Evolutionary conservation across 768 basidiomycete genomes (phyloP), one percentile per base, ranked within the genome.

Genomic region (Termitomyces titanicus): DNA sequence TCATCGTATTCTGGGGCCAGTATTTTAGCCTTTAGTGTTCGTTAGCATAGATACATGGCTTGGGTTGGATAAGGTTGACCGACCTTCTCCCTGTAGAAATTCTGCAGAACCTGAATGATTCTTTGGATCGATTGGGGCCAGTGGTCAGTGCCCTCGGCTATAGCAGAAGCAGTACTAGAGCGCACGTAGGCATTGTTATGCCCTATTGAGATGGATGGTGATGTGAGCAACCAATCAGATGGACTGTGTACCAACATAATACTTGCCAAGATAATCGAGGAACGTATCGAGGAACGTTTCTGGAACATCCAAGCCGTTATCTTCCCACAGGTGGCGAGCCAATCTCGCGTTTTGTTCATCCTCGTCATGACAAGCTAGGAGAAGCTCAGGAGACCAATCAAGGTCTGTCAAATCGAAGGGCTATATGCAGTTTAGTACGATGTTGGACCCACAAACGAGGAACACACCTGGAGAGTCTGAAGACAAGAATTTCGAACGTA

Each of bases 321-420:
- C 97, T 52, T 97, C 96, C 95, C 95, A 98, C 10, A 92, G 72
- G 58, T 86, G 84, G 22, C 74, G 73, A 15, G 95, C 94, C 38
- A 98, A 73, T 47, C 88, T 78, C 0, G 85, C 85, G 61, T 95
- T 98, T 64, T 95, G 92, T 63, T 94, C 92, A 50, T 84, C 85
- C 9, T 79, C 76, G 56, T 98, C 97, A 61, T 98, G 93, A 51
- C 82, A 86, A 4, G 89, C 89, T 37, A 98, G 79, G 85, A 92
- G 92, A 1, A 99, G 69, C 66, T 91, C 86, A 0, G 89, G 83
- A 2, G 89, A 91, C 89, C 94, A 99, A 57, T 97, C 94, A 35
- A 93, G 68, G 46, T 98, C 96, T 0, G 95, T 98, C 45, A 98
- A 69, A 70, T 98, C 97, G 60, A 98, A 88, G 0, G 94, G 89